Evolutionary conservation across 2,329 filamentous ascomycete genomes (phyloP).

Genomic region (Teratosphaeriaceae sp.): DNA sequence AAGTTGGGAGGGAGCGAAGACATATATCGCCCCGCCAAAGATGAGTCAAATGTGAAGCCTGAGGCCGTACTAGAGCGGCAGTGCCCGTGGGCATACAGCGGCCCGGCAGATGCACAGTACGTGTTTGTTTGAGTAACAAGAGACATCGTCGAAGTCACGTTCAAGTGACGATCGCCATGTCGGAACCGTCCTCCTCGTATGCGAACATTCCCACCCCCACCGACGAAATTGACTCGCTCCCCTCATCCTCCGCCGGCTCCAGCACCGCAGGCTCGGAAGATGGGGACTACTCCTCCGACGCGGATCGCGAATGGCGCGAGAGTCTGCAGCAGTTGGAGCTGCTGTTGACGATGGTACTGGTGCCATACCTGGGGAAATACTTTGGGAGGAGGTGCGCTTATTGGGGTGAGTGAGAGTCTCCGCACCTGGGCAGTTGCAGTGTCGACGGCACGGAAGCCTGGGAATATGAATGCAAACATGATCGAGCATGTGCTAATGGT

Average conservation of each 20-base stretch:
- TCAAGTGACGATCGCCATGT: conserved; percentile 22
- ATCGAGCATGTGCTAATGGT: conserved; percentile 16
- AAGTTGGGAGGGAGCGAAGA: not conserved
- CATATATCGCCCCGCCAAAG: too few relatives aligned
- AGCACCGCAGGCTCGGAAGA: conserved; percentile 41
- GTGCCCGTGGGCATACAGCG: too few relatives aligned
- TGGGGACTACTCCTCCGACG: conserved; percentile 60
- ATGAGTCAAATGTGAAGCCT: too few relatives aligned
- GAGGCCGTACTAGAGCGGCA: too few relatives aligned
- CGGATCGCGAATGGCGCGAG: conserved; percentile 90
- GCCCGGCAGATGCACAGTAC: too few relatives aligned
- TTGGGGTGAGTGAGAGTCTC: conserved; percentile 90
- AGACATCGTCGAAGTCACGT: not conserved
- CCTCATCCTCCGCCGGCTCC: conserved; percentile 43
- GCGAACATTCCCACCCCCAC: conserved; percentile 42
- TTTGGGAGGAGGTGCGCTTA: conserved; percentile 92
- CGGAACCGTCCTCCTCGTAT: conserved; percentile 43
- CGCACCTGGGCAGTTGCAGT: too few relatives aligned
- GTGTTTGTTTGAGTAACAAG: too few relatives aligned
- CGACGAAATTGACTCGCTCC: conserved; percentile 45
- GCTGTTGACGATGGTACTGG: conserved; percentile 85
- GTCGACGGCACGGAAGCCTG: too few relatives aligned
- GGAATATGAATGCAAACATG: not conserved
- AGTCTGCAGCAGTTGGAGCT: conserved; percentile 91
- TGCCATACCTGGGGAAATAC: conserved; percentile 92